A percentile compares a stretch with the other conserved stretches of the same genome.
phyloP scores from a whole-genome alignment of 495 filamentous ascomycete genomes.

The Stereocaulon alpinum region DNA sequence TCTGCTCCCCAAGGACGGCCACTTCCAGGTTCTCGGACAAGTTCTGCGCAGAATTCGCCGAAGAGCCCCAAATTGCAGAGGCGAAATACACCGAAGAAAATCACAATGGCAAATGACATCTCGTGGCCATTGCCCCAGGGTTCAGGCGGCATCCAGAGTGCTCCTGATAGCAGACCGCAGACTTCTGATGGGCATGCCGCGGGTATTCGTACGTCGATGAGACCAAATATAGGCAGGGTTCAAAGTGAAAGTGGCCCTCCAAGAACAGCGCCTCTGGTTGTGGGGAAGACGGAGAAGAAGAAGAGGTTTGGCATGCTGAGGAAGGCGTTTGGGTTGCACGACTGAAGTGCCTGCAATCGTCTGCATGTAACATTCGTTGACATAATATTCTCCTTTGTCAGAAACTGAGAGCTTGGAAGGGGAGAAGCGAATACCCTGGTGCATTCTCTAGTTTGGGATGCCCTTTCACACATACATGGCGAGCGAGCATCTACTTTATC shows the following conservation, averaged over 20 bases:
- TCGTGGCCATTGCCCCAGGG: conserved; percentile 22
- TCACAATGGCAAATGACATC: conserved; percentile 11
- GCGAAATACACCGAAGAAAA: conserved; percentile 16
- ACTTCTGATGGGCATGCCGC: conserved; percentile 15
- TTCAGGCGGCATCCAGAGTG: conserved; percentile 2
- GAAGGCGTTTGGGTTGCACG: conserved; percentile 38
- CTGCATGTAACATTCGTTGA: background rate
- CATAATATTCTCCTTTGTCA: background rate
- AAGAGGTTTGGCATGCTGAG: conserved; percentile 41
- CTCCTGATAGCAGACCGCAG: conserved; percentile 8
- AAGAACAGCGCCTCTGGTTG: conserved; percentile 27
- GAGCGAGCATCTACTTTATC: background rate
- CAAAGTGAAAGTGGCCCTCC: conserved; percentile 21
- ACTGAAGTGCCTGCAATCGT: conserved; percentile 19
- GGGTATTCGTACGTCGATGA: background rate
- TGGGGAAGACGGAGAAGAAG: conserved; percentile 33
- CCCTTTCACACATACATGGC: background rate
- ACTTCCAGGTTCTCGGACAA: conserved; percentile 6
- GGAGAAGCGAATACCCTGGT: conserved; percentile 2
- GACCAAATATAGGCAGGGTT: conserved; percentile 19
- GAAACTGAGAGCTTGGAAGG: background rate
- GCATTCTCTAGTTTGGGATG: background rate
- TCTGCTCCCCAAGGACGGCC: conserved; percentile 15
- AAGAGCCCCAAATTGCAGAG: conserved; percentile 21
- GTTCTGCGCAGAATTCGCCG: conserved; percentile 16